Base-by-base conservation (phyloP, 106 monocot species). In the Gastrodia elata region DNA sequence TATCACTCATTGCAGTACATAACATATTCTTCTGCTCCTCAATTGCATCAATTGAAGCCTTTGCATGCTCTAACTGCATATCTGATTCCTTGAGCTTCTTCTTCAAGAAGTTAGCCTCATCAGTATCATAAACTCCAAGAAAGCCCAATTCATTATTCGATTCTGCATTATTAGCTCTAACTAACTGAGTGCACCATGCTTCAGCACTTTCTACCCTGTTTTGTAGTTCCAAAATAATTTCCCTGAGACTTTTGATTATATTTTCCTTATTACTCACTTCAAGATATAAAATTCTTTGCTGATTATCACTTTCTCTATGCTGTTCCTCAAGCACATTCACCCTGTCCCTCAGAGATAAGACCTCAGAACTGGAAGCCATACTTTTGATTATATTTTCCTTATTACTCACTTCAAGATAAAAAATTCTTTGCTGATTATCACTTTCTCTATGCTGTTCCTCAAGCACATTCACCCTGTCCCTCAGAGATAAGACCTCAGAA, bases 81-180 rank as follows among this genome's bases (percentile, higher is more conserved):
- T 88, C 80, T 72, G 86, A 90, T 73, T 92, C 96, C 75, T 84
- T 84, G 26, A 87, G 78, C 74, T 87, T 84, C 68, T 77, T 87
- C 75, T 93, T 86, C 26, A 97, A 82, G 9, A 78, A 56, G 20
- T 42, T 77, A 52, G 73, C 71, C 38, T 76, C 90, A 34, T 88
- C 88, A 24, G 76, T 55, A 55, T 73, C 74, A 70, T 70, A 74
- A 68, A 44, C 82, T 84, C 68, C 85, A 39, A 83, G 75, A 38
- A 82, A 48, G 38, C 55, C 36, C 26, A 92, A 70, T 40, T 96
- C 86, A 70, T 71, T 52, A 49, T 68, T 81, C 27, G 92, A 86
- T 78, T 89, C 87, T 27, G 30, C 71, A 42, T 87, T n/a, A n/a
- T n/a, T 88, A 69, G 76, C 57, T 76, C 82, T 76, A 16, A 64